Conservation (phyloP, 805 yeast genomes). For the Cyberlindnera subsufficiens region DNA sequence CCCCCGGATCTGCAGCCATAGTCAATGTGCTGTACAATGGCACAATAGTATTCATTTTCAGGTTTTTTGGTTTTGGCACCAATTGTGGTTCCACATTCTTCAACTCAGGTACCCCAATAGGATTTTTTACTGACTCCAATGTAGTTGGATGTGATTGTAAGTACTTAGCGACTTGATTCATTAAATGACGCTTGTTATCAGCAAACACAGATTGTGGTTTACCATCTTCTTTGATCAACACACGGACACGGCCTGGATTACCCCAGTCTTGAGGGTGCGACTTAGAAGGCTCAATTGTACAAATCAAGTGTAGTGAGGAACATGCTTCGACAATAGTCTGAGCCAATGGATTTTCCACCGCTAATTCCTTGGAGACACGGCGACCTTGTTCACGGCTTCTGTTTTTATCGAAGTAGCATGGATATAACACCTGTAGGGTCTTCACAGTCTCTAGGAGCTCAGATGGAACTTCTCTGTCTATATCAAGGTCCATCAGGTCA, state of each 20-base stretch:
- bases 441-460: slow-evolving; percentile 62
- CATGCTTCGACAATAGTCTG: slow-evolving; percentile 75
- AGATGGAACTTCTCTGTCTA: slow-evolving; percentile 32
- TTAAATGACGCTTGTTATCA: slow-evolving; percentile 59
- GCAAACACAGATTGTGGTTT: slow-evolving; percentile 29
- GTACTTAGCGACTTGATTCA: slow-evolving; percentile 54
- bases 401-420: slow-evolving; percentile 83
- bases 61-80: slow-evolving; percentile 78
- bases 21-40: slow-evolving; percentile 83
- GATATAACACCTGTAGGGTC: slow-evolving; percentile 72
- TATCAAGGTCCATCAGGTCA: slow-evolving; percentile 4
- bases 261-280: slow-evolving; percentile 96
- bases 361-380: slow-evolving; percentile 59
- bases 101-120: slow-evolving; percentile 62
- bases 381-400: slow-evolving; percentile 80
- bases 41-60: slow-evolving; percentile 77
- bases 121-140: slow-evolving; percentile 51
- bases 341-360: slow-evolving; percentile 86
- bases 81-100: slow-evolving; percentile 48
- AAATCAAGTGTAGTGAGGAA: slow-evolving; percentile 26
- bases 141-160: slow-evolving; percentile 67
- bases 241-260: slow-evolving; percentile 93
- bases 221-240: slow-evolving; percentile 53
- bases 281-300: slow-evolving; percentile 70
- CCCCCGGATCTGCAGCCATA: slow-evolving; percentile 72